phyloP scores from a whole-genome alignment of 371 early-diverging fungal species.

The Mucor ambiguus region DNA sequence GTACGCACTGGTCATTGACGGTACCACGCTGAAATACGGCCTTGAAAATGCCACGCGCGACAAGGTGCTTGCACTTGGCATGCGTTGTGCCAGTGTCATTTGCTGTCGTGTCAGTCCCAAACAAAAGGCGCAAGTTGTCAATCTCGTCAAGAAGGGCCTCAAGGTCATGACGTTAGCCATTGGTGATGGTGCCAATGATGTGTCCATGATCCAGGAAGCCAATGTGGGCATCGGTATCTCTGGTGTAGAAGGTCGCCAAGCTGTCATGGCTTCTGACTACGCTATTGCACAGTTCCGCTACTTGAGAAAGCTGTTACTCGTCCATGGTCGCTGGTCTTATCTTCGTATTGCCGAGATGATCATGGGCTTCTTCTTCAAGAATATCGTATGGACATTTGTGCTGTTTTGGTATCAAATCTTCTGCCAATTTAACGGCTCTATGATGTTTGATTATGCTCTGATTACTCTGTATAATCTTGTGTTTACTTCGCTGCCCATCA shows the following conservation, averaged over 20 bases:
- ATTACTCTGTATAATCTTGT: constrained; percentile 74
- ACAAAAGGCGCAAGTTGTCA: constrained; percentile 89
- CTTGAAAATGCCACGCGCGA: constrained; percentile 60
- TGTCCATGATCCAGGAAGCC: constrained; percentile 92
- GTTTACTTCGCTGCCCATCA: constrained; percentile 76
- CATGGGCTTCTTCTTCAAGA: constrained; percentile 82
- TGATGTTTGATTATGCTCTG: constrained; percentile 73
- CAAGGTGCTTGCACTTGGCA: constrained; percentile 68
- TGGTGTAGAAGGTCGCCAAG: constrained; percentile 94
- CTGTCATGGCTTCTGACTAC: constrained; percentile 92
- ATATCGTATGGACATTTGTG: constrained; percentile 77
- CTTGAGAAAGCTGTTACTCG: constrained; percentile 72
- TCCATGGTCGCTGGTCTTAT: constrained; percentile 89
- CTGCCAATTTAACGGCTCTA: constrained; percentile 50
- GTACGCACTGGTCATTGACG: constrained; percentile 91
- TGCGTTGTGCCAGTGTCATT: constrained; percentile 74
- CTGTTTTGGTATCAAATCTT: constrained; percentile 85
- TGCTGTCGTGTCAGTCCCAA: constrained; percentile 91
- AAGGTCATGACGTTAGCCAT: constrained; percentile 81
- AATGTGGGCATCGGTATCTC: constrained; percentile 92
- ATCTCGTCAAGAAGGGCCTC: constrained; percentile 40
- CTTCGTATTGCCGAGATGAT: constrained; percentile 78
- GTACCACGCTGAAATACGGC: constrained; percentile 82
- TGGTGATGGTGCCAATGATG: constrained; percentile 96
- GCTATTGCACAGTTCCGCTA: constrained; percentile 87